These are phyloP conservation scores for Delphinella strobiligena DNA, from an alignment of 2,329 filamentous ascomycete genomes.

Conservation along the genomic window DNA sequence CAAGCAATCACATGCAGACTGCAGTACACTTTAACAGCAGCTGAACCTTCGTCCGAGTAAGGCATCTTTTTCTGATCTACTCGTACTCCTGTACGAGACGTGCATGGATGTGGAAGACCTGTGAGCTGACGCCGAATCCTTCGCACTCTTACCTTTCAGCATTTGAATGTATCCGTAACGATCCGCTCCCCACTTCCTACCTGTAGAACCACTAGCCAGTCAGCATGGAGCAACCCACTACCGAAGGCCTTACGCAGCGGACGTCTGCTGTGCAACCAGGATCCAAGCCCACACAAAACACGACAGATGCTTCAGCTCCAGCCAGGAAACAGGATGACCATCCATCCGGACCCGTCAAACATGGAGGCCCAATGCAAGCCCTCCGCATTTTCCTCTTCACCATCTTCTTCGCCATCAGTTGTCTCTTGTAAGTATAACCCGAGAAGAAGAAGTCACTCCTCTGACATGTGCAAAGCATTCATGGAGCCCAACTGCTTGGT, in stretches of 20 bases:
- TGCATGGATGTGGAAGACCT: too few species aligned
- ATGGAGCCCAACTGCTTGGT: slow-evolving; percentile 60
- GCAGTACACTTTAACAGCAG: too few species aligned
- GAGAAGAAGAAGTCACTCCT: not conserved
- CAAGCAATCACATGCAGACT: too few species aligned
- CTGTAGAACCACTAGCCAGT: too few species aligned
- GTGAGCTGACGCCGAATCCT: too few species aligned
- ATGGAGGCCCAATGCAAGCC: slow-evolving; percentile 29
- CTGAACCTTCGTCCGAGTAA: too few species aligned
- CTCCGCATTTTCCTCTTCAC: slow-evolving; percentile 32
- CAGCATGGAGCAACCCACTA: slow-evolving; percentile 5
- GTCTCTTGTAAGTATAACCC: slow-evolving; percentile 21
- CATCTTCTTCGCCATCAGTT: slow-evolving; percentile 33
- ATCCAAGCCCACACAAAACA: not conserved
- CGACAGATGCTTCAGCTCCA: not conserved
- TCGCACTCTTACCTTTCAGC: too few species aligned
- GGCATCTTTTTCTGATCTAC: too few species aligned
- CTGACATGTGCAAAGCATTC: slow-evolving; percentile 23
- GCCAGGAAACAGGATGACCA: slow-evolving; percentile 11
- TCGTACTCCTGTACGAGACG: too few species aligned
- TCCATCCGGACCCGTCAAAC: slow-evolving; percentile 25
- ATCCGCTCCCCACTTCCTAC: too few species aligned
- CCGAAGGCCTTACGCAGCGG: slow-evolving; percentile 4
- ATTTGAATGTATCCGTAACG: too few species aligned
- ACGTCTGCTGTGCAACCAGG: not conserved